Evolutionary conservation across 306 rosid genomes (phyloP), one percentile per base, ranked within the genome.

Genomic region (Cucurbita moschata): DNA sequence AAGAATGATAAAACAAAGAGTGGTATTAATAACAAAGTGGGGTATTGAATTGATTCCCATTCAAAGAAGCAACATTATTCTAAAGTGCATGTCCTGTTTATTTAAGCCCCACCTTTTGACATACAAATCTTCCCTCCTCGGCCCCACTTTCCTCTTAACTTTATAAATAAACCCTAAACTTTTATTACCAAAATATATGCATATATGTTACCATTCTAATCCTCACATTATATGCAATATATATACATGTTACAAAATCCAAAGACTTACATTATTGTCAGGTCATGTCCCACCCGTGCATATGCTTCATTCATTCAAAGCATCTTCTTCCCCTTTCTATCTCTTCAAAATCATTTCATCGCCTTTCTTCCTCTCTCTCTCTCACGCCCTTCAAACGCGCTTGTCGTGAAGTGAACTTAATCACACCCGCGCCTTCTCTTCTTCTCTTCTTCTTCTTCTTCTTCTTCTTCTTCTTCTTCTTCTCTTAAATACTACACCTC

Each of bases 271-370:
- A 46, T 65, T 40, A n/a, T 73, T 42, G 43, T 12, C 9, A 23
- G 46, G 56, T 74, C 69, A 74, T 60, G 69, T 74, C 70, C 56
- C 70, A 59, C 70, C 56, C 56, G 77, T 71, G 75, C 72, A 39
- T 58, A 13, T 21, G 18, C 30, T 73, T 63, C 89, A 84, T 82
- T 74, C 83, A 79, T 82, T 74, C 83, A 79, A 85, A 85, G 84
- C 82, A 49, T 54, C 82, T 46, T 55, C 35, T 6, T 14, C 55
- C 8, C n/a, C 57, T 52, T 52, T 52, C 69, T 57, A 18, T 77
- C 67, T 54, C 67, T 69, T 19, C 49, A 40, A 44, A 60, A 6
- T 7, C 73, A 69, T 46, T 72, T 21, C 75, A 78, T 38, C 21
- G 75, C 81, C 81, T 76, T 60, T 51, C 43, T 49, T 16, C 52